Evolutionary conservation across 2,329 filamentous ascomycete genomes (phyloP).

Genomic region (Blastomyces parvus): DNA sequence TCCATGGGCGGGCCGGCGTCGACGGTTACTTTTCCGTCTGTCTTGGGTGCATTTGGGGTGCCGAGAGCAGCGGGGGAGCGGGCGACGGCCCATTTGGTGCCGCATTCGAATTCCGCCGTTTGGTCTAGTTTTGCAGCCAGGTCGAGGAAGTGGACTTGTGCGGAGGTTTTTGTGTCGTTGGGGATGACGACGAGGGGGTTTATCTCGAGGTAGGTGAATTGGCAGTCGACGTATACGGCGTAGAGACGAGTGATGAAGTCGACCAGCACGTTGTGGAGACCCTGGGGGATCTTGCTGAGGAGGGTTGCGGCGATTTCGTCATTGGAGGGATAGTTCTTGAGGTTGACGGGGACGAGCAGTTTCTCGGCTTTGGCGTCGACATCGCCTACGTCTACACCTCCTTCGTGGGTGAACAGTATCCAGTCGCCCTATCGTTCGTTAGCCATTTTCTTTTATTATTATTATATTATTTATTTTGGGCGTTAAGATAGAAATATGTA

Average conservation of each 20-base stretch:
- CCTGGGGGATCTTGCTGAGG: conserved; percentile 86
- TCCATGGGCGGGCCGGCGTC: conserved; percentile 97
- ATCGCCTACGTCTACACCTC: conserved; percentile 98
- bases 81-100: conserved; percentile 97
- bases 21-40: conserved; percentile 72
- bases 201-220: conserved; percentile 99
- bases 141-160: conserved; percentile 95
- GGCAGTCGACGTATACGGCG: conserved; percentile 98
- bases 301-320: conserved; percentile 77
- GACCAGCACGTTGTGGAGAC: conserved; percentile 94
- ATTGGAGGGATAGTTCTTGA: conserved; percentile 90
- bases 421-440: conserved; percentile 68
- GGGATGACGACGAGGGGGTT: conserved; percentile 98
- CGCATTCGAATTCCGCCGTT: conserved; percentile 98
- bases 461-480: not conserved
- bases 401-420: conserved; percentile 99
- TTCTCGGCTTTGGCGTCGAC: conserved; percentile 98
- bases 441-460: conserved; percentile 5
- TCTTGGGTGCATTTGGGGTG: conserved; percentile 50
- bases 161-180: conserved; percentile 83
- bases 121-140: conserved; percentile 97
- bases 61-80: conserved; percentile 83
- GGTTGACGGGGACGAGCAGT: conserved; percentile 92
- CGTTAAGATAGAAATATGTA: not conserved
- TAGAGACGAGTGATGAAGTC: conserved; percentile 99